These are phyloP conservation scores for Metarhizium anisopliae DNA, from an alignment of 2,329 filamentous ascomycete species.

Conservation along the genomic window DNA sequence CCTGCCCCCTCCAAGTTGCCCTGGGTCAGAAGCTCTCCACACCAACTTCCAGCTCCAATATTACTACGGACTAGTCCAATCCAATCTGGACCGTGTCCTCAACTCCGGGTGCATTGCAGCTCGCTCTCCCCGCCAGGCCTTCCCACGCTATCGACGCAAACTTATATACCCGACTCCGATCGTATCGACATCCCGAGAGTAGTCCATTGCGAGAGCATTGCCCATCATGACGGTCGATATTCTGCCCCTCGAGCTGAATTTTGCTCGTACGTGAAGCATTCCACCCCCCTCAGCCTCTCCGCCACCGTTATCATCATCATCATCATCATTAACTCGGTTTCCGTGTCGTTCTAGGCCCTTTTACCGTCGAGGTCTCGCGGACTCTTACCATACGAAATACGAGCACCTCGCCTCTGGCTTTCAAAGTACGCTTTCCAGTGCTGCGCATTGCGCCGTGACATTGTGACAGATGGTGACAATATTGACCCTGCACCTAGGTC, in stretches of 20 bases:
- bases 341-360: conserved; percentile 43
- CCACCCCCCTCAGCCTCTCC: background rate
- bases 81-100: conserved; percentile 4
- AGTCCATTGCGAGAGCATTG: background rate
- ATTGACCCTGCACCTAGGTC: conserved; percentile 49
- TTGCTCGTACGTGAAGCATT: conserved; percentile 62
- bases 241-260: conserved; percentile 82
- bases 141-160: background rate
- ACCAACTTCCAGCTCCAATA: background rate
- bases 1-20: background rate
- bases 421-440: conserved; percentile 48
- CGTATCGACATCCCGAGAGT: background rate
- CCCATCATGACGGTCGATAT: conserved; percentile 87
- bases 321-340: conserved; percentile 2
- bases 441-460: background rate
- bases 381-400: conserved; percentile 57
- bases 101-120: background rate
- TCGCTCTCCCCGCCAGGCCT: background rate
- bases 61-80: background rate
- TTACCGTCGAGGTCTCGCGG: conserved; percentile 57
- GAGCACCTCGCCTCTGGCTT: conserved; percentile 53
- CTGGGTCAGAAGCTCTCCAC: background rate
- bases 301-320: background rate
- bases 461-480: background rate
- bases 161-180: background rate